phyloP scores from a whole-genome alignment of 2,329 filamentous ascomycete genomes.

The Incumbomyces delicatus region DNA sequence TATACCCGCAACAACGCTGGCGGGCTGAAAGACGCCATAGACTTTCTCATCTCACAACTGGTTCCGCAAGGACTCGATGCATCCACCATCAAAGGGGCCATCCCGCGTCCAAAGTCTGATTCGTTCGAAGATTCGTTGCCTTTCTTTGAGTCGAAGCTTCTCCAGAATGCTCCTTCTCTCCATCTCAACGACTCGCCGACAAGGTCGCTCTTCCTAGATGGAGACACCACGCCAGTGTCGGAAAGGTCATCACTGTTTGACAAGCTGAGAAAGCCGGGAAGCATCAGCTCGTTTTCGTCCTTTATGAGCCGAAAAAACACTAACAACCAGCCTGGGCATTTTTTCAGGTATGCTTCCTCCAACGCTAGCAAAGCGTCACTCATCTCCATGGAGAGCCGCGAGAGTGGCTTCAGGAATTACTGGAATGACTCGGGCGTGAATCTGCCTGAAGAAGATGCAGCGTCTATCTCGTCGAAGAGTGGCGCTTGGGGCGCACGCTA shows the following conservation, averaged over 20 bases:
- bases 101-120: conserved; percentile 95
- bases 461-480: conserved; percentile 50
- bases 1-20: conserved; percentile 97
- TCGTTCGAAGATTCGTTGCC: conserved; percentile 95
- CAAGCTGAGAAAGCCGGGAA: conserved; percentile 85
- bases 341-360: conserved; percentile 85
- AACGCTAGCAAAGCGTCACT: conserved; percentile 92
- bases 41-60: conserved; percentile 79
- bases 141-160: conserved; percentile 92
- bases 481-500: conserved; percentile 43
- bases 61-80: conserved; percentile 83
- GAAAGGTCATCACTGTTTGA: conserved; percentile 81
- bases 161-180: conserved; percentile 80
- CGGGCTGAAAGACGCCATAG: conserved; percentile 88
- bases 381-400: conserved; percentile 89
- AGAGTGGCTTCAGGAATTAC: conserved; percentile 89
- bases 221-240: conserved; percentile 42
- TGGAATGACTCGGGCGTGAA: conserved; percentile 98
- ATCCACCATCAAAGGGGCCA: conserved; percentile 80
- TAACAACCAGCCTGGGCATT: conserved; percentile 70
- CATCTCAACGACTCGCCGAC: conserved; percentile 80
- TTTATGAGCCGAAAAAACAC: conserved; percentile 95
- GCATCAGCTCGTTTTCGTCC: conserved; percentile 90
- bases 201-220: conserved; percentile 72
- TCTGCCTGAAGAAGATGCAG: conserved; percentile 70